Conservation (phyloP, 768 basidiomycete species). For the Pulveroboletus sp. region DNA sequence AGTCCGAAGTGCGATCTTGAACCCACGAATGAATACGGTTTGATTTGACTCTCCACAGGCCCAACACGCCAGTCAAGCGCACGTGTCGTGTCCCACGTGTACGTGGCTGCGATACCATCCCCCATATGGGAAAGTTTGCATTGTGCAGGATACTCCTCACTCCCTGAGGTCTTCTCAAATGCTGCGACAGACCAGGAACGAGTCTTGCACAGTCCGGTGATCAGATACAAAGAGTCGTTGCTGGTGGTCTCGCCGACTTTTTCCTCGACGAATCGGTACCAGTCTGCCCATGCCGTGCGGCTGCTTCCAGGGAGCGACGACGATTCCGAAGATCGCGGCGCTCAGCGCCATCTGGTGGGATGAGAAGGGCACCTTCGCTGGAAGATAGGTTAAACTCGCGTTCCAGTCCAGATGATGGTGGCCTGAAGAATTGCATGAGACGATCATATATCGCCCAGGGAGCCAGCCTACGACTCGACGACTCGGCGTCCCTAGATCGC, state of each 20-base stretch:
- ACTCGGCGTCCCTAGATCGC: not conserved
- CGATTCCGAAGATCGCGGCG: constrained; percentile 20
- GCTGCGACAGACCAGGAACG: no score
- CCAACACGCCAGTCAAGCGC: no score
- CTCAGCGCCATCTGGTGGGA: no score
- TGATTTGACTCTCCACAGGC: no score
- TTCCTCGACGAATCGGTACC: constrained; percentile 27
- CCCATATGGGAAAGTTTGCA: no score
- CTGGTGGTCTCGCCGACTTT: constrained; percentile 10
- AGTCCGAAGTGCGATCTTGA: not conserved
- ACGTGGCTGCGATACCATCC: no score
- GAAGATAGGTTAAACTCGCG: constrained; percentile 10
- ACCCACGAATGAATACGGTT: constrained; percentile 24
- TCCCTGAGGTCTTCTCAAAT: no score
- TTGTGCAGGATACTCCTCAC: no score
- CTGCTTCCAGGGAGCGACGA: constrained; percentile 13
- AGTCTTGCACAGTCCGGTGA: no score
- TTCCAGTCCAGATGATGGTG: not conserved
- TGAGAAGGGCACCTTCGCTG: constrained; percentile 27
- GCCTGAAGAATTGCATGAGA: not conserved
- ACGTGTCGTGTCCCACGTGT: no score
- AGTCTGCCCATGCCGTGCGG: constrained; percentile 19
- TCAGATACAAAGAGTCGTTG: constrained; percentile 27
- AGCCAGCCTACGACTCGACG: not conserved
- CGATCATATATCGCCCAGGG: not conserved